phyloP scores from a whole-genome alignment of 1,284 basidiomycete species.

The Pholiota adiposa region DNA sequence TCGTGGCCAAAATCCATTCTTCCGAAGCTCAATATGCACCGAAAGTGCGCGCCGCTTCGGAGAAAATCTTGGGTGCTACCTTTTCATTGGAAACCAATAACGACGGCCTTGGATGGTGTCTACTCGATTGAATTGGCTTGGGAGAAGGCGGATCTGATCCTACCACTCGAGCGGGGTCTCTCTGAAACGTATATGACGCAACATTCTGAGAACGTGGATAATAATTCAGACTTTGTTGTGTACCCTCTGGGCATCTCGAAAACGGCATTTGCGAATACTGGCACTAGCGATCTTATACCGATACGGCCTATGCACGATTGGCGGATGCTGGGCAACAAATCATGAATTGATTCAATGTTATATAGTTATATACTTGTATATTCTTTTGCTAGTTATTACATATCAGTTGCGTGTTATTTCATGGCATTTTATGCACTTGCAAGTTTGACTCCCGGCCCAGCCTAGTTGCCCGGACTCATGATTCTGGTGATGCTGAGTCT shows the following conservation, averaged over 20 bases:
- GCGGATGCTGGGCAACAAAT: neutral
- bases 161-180: constrained; percentile 20
- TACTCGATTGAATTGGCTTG: neutral
- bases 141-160: constrained; percentile 23
- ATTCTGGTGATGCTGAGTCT: too few species aligned
- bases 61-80: neutral
- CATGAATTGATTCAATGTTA: too few species aligned
- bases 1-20: neutral
- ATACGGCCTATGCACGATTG: neutral
- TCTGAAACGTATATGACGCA: constrained; percentile 11
- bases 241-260: too few species aligned
- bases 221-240: neutral
- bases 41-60: neutral
- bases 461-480: too few species aligned
- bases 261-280: neutral
- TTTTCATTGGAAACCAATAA: neutral
- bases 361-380: too few species aligned
- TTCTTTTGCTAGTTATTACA: too few species aligned
- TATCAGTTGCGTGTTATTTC: too few species aligned
- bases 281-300: neutral
- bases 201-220: too few species aligned
- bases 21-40: neutral
- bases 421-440: too few species aligned
- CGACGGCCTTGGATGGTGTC: too few species aligned
- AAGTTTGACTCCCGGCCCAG: too few species aligned